These are phyloP conservation scores for Zygosaccharomyces siamensis DNA, from an alignment of 805 yeast genomes.

Conservation along the genomic window DNA sequence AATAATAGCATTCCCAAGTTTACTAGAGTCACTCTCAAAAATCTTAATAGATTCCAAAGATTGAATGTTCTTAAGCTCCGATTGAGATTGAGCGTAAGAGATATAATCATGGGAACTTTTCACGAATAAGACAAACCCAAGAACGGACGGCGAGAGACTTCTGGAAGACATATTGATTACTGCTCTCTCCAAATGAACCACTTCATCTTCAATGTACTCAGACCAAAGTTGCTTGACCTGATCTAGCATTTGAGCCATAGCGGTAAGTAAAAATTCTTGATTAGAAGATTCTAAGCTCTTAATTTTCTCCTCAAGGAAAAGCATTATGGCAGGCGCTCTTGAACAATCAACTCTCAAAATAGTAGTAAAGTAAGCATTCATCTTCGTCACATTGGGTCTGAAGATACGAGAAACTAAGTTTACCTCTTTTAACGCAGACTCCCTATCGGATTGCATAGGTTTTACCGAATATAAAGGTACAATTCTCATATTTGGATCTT, in stretches of 20 bases:
- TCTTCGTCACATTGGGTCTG: slow-evolving; percentile 29
- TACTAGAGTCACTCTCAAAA: slow-evolving; percentile 10
- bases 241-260: slow-evolving; percentile 48
- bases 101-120: slow-evolving; percentile 31
- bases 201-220: slow-evolving; percentile 52
- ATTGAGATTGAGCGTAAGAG: slow-evolving; percentile 27
- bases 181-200: slow-evolving; percentile 40
- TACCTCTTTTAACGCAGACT: slow-evolving; percentile 41
- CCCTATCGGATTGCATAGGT: slow-evolving; percentile 43
- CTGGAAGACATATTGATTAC: slow-evolving; percentile 29
- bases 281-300: slow-evolving; percentile 42
- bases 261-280: slow-evolving; percentile 58
- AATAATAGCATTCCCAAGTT: slow-evolving; percentile 10
- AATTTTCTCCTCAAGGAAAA: slow-evolving; percentile 39
- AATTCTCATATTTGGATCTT: slow-evolving; percentile 23
- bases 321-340: slow-evolving; percentile 41
- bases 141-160: slow-evolving; percentile 43
- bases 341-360: slow-evolving; percentile 39
- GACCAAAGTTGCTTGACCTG: slow-evolving; percentile 54
- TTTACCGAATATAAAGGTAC: slow-evolving; percentile 32
- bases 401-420: slow-evolving; percentile 46
- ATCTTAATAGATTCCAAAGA: slow-evolving; percentile 7
- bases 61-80: slow-evolving; percentile 3
- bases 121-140: slow-evolving; percentile 46
- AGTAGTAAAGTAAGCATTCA: slow-evolving; percentile 29